Base-by-base conservation (phyloP, 2,329 filamentous ascomycete species). In the Cercospora janseana region DNA sequence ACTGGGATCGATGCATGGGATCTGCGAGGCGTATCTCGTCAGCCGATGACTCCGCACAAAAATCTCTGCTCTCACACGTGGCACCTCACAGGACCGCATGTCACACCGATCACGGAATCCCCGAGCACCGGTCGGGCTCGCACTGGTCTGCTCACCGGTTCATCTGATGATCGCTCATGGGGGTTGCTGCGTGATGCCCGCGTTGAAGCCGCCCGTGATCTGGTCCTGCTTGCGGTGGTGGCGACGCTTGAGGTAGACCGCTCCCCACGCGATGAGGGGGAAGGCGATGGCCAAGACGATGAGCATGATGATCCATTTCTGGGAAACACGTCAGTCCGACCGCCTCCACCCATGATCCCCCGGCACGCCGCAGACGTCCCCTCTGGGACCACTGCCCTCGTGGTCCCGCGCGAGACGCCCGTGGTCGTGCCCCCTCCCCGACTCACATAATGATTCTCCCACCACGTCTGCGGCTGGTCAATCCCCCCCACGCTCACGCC, bases 251-350 rank as follows among this genome's bases (percentile, higher is more conserved):
- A 88, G 81, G 67, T 86, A 79, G 63, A 83, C 81, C 29, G 84
- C 85, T 13, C 80, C 76, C 29, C 85, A 70, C 76, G 85, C 86
- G 62, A 88, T 79, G 50, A 75, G 75, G 10, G 77, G 71, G 54
- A 94, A 86, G 46, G 75, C 84, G 52, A 92, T 73, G 34, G 85
- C 77, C 21, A 94, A 76, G 55, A 92, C 73, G 57, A 89, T 83
- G 46, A 93, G 76, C 78, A 93, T 88, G 55, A 92, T 77, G 37
- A 94, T 80, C 88, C 88, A 95, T 72, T 83, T 78, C 65, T 67
- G 52, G 21, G 15, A 21, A 32, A 24, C 8, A 46, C 6, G 54
- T 60, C 47, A 59, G 54, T 34, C 21, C 34, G 16, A 10, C 34
- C 3, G 12, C 5, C n/a, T 5, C 34, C 18, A 21, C 7, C 18